phyloP scores from a whole-genome alignment of 2,329 filamentous ascomycete genomes.

The Mariannaea sp. region DNA sequence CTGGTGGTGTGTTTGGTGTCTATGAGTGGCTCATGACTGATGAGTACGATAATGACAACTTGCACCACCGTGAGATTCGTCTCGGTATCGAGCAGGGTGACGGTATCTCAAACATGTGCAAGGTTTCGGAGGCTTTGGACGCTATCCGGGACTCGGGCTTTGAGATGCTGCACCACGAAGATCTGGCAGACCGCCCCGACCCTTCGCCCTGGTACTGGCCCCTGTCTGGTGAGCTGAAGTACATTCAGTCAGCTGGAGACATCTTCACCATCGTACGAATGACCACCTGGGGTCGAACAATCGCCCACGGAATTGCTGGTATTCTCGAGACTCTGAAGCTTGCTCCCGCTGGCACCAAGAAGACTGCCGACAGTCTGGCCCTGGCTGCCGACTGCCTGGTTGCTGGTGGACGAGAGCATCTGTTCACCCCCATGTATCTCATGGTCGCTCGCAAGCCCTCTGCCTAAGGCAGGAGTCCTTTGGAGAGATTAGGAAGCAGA shows the following conservation, averaged over 20 bases:
- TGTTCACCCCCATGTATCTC: slow-evolving; percentile 99
- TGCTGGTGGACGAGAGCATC: slow-evolving; percentile 81
- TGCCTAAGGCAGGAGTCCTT: too few relatives aligned
- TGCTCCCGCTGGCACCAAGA: slow-evolving; percentile 83
- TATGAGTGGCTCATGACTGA: slow-evolving; percentile 99
- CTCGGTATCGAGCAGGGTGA: slow-evolving; percentile 95
- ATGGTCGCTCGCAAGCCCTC: slow-evolving; percentile 89
- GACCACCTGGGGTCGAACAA: slow-evolving; percentile 79
- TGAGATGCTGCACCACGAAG: slow-evolving; percentile 80
- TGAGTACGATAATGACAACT: slow-evolving; percentile 86
- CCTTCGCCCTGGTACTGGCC: slow-evolving; percentile 93
- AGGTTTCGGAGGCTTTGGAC: slow-evolving; percentile 75
- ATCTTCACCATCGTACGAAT: slow-evolving; percentile 84
- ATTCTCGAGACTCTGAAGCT: slow-evolving; percentile 74
- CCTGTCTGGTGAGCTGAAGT: slow-evolving; percentile 80
- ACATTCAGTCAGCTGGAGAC: slow-evolving; percentile 80
- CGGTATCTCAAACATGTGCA: slow-evolving; percentile 98
- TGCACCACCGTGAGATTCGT: slow-evolving; percentile 85
- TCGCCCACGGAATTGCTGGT: slow-evolving; percentile 79
- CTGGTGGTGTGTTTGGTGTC: slow-evolving; percentile 92
- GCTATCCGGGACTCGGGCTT: slow-evolving; percentile 91
- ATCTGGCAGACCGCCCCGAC: slow-evolving; percentile 79
- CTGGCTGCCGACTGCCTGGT: slow-evolving; percentile 83
- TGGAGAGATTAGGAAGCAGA: slow-evolving; percentile 12
- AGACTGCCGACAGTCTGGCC: slow-evolving; percentile 91